Percentiles rank a stretch among this genome's conserved stretches.
phyloP scores from a whole-genome alignment of 208 protist genomes.

The Trypanosoma melophagium region DNA sequence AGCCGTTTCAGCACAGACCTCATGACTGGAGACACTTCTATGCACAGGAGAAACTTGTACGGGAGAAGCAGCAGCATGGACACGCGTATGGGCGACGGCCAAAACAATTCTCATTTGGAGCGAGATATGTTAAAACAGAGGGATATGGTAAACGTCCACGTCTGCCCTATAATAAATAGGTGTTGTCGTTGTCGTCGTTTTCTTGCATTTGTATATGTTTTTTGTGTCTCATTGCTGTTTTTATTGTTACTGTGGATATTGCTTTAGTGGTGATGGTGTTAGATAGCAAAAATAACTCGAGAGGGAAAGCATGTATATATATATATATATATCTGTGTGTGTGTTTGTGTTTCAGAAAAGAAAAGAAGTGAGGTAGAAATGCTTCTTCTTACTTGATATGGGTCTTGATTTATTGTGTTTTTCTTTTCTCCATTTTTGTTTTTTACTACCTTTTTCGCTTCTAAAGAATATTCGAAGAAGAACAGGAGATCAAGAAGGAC shows the following conservation, averaged over 20 bases:
- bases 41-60: conserved; percentile 84
- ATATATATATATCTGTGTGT: no score
- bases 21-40: conserved; percentile 89
- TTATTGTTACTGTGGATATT: background rate
- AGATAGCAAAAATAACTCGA: no score
- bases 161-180: conserved; percentile 86
- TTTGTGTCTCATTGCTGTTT: background rate
- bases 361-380: no score
- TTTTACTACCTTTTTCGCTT: background rate
- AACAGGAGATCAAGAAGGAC: background rate
- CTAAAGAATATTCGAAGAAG: background rate
- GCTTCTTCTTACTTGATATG: background rate
- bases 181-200: conserved; percentile 5
- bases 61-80: conserved; percentile 72
- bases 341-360: no score
- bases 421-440: background rate
- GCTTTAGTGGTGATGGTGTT: background rate
- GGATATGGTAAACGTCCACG: conserved; percentile 83
- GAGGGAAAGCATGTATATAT: no score
- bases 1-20: conserved; percentile 84
- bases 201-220: background rate
- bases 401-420: background rate
- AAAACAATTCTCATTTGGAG: conserved; percentile 74
- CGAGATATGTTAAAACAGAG: conserved; percentile 84
- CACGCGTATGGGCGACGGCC: conserved; percentile 74